Percentiles rank a stretch among this genome's conserved stretches.
phyloP scores from a whole-genome alignment of 2,329 filamentous ascomycete species.

The Thielaviopsis musarum region DNA sequence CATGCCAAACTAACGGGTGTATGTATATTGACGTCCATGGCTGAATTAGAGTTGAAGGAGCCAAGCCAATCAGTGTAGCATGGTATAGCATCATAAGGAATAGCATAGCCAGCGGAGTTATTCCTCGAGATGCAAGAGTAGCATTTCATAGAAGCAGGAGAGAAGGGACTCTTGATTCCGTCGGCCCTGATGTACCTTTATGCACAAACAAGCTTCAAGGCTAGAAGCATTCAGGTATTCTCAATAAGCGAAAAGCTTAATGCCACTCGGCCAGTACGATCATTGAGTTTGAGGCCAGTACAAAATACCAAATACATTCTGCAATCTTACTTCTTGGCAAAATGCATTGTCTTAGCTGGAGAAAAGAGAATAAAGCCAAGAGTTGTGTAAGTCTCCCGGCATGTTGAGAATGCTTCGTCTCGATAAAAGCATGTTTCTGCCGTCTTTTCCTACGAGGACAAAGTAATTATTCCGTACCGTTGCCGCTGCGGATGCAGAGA shows the following conservation, averaged over 20 bases:
- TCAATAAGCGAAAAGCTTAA: not conserved
- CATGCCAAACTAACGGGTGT: not conserved
- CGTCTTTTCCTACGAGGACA: too few relatives aligned
- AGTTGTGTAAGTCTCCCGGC: too few relatives aligned
- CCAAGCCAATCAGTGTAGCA: not conserved
- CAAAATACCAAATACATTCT: too few relatives aligned
- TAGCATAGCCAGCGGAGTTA: not conserved
- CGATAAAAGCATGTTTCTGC: not conserved
- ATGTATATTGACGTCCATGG: not conserved
- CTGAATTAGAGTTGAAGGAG: not conserved
- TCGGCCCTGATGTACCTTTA: too few relatives aligned
- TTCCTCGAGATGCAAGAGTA: not conserved
- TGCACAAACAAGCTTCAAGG: not conserved
- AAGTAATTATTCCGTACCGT: too few relatives aligned
- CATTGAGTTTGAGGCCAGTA: too few relatives aligned
- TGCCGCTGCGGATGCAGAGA: too few relatives aligned
- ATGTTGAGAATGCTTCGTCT: not conserved
- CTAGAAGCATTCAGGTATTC: not conserved
- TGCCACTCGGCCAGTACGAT: not conserved
- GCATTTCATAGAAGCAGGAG: not conserved
- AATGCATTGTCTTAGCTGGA: too few relatives aligned
- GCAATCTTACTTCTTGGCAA: too few relatives aligned
- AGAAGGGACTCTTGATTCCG: not conserved
- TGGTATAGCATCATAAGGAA: too few relatives aligned
- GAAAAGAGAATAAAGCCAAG: too few relatives aligned